These are phyloP conservation scores for Colletotrichum plurivorum DNA, from an alignment of 2,329 filamentous ascomycete genomes.

Conservation along the genomic window DNA sequence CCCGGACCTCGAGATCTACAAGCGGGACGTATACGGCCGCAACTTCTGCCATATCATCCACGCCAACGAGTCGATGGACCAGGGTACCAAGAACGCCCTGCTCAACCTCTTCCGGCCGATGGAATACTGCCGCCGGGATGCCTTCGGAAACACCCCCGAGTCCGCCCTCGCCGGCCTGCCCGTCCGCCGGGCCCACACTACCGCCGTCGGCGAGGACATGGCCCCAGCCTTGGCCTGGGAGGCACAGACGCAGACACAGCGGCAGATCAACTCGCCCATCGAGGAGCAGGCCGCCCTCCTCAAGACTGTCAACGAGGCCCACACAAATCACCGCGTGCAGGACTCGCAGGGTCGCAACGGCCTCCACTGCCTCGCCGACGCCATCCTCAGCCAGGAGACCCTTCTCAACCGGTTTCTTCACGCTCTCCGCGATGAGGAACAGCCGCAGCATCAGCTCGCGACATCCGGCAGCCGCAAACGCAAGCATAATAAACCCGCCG, in stretches of 20 bases:
- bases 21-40: constrained; percentile 65
- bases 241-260: constrained; percentile 4
- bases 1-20: constrained; percentile 50
- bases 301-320: constrained; percentile 52
- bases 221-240: constrained; percentile 8
- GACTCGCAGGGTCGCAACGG: constrained; percentile 67
- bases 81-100: constrained; percentile 49
- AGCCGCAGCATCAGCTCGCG: constrained; percentile 28
- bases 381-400: constrained; percentile 59
- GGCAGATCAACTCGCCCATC: constrained; percentile 15
- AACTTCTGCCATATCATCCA: constrained; percentile 64
- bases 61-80: constrained; percentile 43
- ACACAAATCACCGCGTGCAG: constrained; percentile 51
- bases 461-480: constrained; percentile 50
- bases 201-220: constrained; percentile 34
- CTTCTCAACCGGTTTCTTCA: constrained; percentile 53
- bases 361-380: constrained; percentile 71
- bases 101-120: constrained; percentile 51
- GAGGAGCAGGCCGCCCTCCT: constrained; percentile 53
- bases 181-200: constrained; percentile 38
- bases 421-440: constrained; percentile 41
- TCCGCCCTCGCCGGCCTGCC: constrained; percentile 37
- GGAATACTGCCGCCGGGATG: constrained; percentile 60
- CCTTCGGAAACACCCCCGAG: constrained; percentile 57
- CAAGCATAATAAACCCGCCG: constrained; percentile 53